Conservation (phyloP, 2,329 filamentous ascomycete genomes). For the Calonectria honghensis region DNA sequence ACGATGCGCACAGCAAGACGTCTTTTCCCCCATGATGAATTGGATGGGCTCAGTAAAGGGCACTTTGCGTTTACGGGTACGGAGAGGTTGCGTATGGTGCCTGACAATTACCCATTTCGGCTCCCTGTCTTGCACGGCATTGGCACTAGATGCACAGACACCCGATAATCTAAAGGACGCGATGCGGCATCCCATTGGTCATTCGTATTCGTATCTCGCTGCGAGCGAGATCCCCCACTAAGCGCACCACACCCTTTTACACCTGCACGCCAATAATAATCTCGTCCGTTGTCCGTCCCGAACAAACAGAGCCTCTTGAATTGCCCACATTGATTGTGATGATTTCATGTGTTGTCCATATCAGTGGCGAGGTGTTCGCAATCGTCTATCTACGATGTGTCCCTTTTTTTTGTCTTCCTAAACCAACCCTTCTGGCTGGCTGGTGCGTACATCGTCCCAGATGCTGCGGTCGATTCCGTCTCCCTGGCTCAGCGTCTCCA, state of each 20-base stretch:
- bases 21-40: not conserved
- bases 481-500: conserved; percentile 3
- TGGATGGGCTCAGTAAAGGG: not conserved
- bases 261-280: conserved; percentile 2
- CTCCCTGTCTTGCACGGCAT: conserved; percentile 35
- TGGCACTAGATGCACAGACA: conserved; percentile 31
- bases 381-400: conserved; percentile 29
- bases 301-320: conserved; percentile 27
- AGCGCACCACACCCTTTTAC: conserved; percentile 21
- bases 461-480: conserved; percentile 35
- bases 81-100: conserved; percentile 17
- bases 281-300: not conserved
- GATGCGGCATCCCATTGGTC: conserved; percentile 24
- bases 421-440: not conserved
- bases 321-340: not conserved
- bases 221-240: conserved; percentile 39
- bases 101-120: conserved; percentile 38
- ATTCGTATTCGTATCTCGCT: conserved; percentile 38
- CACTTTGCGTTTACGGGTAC: conserved; percentile 4
- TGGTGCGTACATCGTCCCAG: conserved; percentile 31
- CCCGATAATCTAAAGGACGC: conserved; percentile 21
- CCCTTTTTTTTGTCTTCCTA: not conserved
- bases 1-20: not conserved
- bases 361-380: conserved; percentile 13
- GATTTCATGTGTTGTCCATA: not conserved